These are phyloP conservation scores for Sorghum bicolor DNA, from an alignment of 176 grass and related monocot species.

Conservation along the genomic window DNA sequence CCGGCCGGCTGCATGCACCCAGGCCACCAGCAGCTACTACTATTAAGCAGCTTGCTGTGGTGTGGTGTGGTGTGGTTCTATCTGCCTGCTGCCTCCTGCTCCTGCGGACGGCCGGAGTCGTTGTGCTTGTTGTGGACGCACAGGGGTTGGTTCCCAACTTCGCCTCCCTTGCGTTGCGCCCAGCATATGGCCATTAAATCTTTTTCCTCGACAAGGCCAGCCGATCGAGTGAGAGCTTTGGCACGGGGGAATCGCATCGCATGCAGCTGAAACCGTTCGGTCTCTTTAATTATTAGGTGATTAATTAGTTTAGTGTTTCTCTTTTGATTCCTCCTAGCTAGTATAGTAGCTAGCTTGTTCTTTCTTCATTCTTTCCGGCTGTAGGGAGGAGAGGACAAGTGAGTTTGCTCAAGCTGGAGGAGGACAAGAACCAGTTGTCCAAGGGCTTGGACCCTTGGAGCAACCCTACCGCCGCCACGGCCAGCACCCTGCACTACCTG, in stretches of 20 bases:
- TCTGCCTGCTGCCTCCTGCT: background rate
- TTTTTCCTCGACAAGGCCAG: conserved; percentile 32
- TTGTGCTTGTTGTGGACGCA: conserved; percentile 19
- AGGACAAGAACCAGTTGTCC: conserved; percentile 63
- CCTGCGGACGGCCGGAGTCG: background rate
- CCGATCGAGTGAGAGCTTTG: conserved; percentile 37
- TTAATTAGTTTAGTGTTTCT: background rate
- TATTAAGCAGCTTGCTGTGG: conserved; percentile 19
- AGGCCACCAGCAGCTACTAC: conserved; percentile 4
- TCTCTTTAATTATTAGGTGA: background rate
- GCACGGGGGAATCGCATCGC: conserved; percentile 37
- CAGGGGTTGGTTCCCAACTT: background rate
- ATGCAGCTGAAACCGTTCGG: conserved; percentile 15
- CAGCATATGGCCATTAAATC: conserved; percentile 24
- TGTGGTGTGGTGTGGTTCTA: conserved; percentile 14
- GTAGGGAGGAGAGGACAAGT: background rate
- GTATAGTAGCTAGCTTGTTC: background rate
- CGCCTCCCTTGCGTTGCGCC: background rate
- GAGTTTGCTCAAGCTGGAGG: conserved; percentile 56
- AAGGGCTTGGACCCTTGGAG: conserved; percentile 68
- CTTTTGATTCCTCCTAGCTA: background rate
- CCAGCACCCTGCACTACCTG: conserved; percentile 54
- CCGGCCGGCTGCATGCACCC: conserved; percentile 17
- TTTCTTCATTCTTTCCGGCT: conserved; percentile 25
- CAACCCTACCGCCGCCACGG: conserved; percentile 43